Percentiles rank a stretch among this genome's conserved stretches.
phyloP scores from a whole-genome alignment of 306 rosid species.

The Quercus cerris region DNA sequence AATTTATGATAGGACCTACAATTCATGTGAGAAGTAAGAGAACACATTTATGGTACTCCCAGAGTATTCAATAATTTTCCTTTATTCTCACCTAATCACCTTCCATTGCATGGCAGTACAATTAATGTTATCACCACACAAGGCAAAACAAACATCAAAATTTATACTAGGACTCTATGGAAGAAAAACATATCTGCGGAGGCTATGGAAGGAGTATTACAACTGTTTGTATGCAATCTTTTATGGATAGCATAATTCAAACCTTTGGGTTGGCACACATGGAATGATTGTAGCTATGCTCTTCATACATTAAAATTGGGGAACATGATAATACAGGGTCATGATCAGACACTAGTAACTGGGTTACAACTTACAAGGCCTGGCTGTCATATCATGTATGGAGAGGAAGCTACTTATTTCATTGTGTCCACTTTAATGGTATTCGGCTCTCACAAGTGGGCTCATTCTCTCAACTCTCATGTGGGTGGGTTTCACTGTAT shows the following conservation, averaged over 20 bases:
- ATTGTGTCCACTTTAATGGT: slow-evolving; percentile 13
- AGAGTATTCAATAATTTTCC: too few species aligned
- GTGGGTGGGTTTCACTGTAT: too few species aligned
- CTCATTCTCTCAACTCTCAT: too few species aligned
- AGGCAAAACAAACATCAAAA: slow-evolving; percentile 46
- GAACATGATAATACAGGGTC: slow-evolving; percentile 48
- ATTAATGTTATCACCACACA: slow-evolving; percentile 52
- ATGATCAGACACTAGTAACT: slow-evolving; percentile 32
- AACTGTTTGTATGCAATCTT: slow-evolving; percentile 44
- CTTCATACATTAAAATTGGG: slow-evolving; percentile 45
- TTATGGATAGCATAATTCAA: slow-evolving; percentile 42
- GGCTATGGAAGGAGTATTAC: slow-evolving; percentile 67
- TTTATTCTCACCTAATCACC: background rate
- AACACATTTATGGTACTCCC: too few species aligned
- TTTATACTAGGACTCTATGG: slow-evolving; percentile 30
- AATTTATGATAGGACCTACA: too few species aligned
- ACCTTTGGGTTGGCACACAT: slow-evolving; percentile 56
- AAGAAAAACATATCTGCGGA: slow-evolving; percentile 34
- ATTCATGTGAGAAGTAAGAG: accelerated
- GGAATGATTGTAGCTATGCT: slow-evolving; percentile 41
- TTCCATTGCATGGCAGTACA: slow-evolving; percentile 39
- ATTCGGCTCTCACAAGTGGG: too few species aligned
- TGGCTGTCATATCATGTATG: background rate
- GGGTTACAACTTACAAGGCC: slow-evolving; percentile 26
- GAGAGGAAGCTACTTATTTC: slow-evolving; percentile 24